Conservation (phyloP, 768 basidiomycete species). For the button mushroom (Agaricus bisporus) region DNA sequence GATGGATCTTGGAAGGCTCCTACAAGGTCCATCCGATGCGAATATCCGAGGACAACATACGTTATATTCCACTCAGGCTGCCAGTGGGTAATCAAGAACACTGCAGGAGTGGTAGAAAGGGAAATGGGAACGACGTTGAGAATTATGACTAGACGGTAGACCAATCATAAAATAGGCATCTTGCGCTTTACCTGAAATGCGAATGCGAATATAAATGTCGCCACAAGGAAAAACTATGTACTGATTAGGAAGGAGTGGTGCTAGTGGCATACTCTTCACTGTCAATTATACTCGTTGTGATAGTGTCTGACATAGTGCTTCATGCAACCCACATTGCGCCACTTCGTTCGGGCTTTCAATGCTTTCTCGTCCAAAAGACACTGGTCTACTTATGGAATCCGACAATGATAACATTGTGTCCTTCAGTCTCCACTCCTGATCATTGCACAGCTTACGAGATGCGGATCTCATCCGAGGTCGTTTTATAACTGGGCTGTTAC, state of each 20-base stretch:
- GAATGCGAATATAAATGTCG: no score
- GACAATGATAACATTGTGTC: background rate
- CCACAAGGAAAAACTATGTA: no score
- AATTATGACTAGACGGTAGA: background rate
- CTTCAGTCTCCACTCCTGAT: slow-evolving; percentile 11
- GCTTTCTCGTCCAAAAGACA: background rate
- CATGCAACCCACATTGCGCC: no score
- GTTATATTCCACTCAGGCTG: background rate
- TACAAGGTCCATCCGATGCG: slow-evolving; percentile 12
- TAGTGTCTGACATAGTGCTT: background rate
- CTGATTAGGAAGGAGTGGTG: no score
- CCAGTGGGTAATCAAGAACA: background rate
- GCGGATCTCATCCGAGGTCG: slow-evolving; percentile 27
- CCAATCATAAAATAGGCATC: no score
- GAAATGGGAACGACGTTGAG: background rate
- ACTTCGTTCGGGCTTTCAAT: background rate
- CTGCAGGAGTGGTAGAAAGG: background rate
- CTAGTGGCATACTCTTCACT: no score
- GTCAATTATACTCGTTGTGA: background rate
- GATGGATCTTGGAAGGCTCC: slow-evolving; percentile 12
- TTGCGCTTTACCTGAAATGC: no score
- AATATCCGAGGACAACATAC: background rate
- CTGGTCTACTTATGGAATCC: slow-evolving; percentile 1
- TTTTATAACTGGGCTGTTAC: slow-evolving; percentile 7
- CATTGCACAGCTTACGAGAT: slow-evolving; percentile 11